Percentiles rank a stretch among this genome's conserved stretches.
Evolutionary conservation across 148 eudicot species (phyloP).

Genomic region (Heliosperma pusillum): DNA sequence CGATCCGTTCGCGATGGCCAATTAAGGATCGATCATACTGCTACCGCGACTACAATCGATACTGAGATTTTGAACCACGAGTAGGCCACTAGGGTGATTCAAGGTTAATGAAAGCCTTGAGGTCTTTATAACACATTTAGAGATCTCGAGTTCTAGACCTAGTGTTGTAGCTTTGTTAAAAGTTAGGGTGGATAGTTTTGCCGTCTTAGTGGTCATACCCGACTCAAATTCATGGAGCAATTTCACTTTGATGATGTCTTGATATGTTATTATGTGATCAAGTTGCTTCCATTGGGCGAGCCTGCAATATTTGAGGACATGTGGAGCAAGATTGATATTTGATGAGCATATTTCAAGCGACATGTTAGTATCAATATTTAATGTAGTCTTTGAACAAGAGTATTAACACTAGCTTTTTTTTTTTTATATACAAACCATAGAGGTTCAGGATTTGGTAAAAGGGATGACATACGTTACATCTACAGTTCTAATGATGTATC

Average conservation of each 20-base stretch:
- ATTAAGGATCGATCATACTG: too few relatives aligned
- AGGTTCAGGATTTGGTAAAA: slow-evolving; percentile 3
- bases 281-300: background rate
- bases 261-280: background rate
- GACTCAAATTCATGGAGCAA: background rate
- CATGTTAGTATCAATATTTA: background rate
- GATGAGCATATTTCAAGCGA: background rate
- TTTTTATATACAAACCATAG: background rate
- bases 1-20: too few relatives aligned
- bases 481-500: background rate
- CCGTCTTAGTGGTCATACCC: background rate
- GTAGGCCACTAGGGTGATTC: background rate
- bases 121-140: background rate
- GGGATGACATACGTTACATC: background rate
- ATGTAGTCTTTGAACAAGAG: background rate
- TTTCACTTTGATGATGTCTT: background rate
- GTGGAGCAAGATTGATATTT: slow-evolving; percentile 4
- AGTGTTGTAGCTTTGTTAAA: background rate
- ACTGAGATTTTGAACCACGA: too few relatives aligned
- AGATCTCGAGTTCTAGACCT: background rate
- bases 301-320: background rate
- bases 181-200: background rate
- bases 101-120: background rate
- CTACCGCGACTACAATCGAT: too few relatives aligned
- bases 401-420: background rate